phyloP scores from a whole-genome alignment of 2,329 filamentous ascomycete genomes.

The Podosphaera xanthii region DNA sequence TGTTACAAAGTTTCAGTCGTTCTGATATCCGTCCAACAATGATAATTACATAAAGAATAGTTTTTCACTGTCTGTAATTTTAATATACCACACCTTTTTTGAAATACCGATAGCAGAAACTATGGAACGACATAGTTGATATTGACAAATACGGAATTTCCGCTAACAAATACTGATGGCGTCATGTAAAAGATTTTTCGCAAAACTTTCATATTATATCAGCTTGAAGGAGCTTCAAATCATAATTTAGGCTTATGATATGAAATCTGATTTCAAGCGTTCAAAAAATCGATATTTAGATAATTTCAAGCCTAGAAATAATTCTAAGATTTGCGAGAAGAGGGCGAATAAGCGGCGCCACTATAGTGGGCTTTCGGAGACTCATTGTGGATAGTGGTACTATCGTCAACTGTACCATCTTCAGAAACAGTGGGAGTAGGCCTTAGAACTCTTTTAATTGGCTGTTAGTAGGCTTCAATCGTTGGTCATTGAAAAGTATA shows the following conservation, averaged over 20 bases:
- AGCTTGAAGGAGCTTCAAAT: not conserved
- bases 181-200: constrained; percentile 7
- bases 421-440: constrained; percentile 16
- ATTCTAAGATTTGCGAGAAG: constrained; percentile 12
- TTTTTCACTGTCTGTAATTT: not conserved
- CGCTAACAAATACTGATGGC: constrained; percentile 10
- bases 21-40: not conserved
- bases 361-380: constrained; percentile 13
- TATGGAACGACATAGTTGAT: constrained; percentile 11
- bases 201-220: no score
- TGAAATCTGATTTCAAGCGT: constrained; percentile 3
- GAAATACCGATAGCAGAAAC: not conserved
- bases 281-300: not conserved
- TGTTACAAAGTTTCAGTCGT: not conserved
- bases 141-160: constrained; percentile 13
- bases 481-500: constrained; percentile 2
- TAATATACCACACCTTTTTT: not conserved
- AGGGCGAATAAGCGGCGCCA: constrained; percentile 11
- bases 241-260: constrained; percentile 2
- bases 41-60: not conserved
- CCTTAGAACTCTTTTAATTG: constrained; percentile 4
- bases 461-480: not conserved
- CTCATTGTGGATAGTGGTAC: constrained; percentile 14
- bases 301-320: constrained; percentile 1
- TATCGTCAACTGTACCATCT: constrained; percentile 15